phyloP scores from a whole-genome alignment of 108 stramenopile species.

The Stephanodiscus triporus region DNA sequence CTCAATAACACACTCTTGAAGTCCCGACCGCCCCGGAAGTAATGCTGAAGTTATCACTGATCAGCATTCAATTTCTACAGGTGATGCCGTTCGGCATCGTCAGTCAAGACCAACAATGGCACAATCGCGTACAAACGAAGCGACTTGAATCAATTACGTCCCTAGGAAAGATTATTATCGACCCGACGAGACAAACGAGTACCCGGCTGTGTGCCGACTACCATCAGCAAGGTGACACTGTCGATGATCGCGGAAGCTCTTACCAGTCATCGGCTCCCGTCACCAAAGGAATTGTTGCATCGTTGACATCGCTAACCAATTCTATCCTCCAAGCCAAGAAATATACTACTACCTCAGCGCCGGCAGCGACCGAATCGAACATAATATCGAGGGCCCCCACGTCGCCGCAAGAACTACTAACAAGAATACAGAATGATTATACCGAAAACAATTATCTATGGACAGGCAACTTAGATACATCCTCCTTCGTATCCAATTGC shows the following conservation, averaged over 20 bases:
- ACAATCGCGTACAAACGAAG: neutral
- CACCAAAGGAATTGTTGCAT: slow-evolving; percentile 35
- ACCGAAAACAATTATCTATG: slow-evolving; percentile 75
- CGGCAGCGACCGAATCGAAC: neutral
- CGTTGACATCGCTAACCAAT: slow-evolving; percentile 35
- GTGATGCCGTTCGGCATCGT: neutral
- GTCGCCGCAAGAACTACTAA: slow-evolving; percentile 54
- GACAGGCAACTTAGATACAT: slow-evolving; percentile 79
- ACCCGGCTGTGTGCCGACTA: no score
- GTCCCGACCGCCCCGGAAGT: no score
- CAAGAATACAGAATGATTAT: slow-evolving; percentile 70
- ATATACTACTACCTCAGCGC: neutral
- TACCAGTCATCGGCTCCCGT: slow-evolving; percentile 37
- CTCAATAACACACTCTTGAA: no score
- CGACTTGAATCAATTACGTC: no score
- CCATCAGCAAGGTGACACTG: neutral
- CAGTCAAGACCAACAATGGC: neutral
- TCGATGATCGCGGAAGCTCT: slow-evolving; percentile 9
- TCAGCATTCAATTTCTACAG: neutral
- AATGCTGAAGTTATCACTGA: neutral
- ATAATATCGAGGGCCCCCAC: slow-evolving; percentile 22
- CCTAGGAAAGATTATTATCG: no score
- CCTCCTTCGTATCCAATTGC: slow-evolving; percentile 62
- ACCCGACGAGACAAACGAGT: no score
- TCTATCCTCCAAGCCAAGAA: slow-evolving; percentile 14